These are phyloP conservation scores for Aureobasidium pullulans DNA, from an alignment of 2,329 filamentous ascomycete genomes.

Conservation along the genomic window DNA sequence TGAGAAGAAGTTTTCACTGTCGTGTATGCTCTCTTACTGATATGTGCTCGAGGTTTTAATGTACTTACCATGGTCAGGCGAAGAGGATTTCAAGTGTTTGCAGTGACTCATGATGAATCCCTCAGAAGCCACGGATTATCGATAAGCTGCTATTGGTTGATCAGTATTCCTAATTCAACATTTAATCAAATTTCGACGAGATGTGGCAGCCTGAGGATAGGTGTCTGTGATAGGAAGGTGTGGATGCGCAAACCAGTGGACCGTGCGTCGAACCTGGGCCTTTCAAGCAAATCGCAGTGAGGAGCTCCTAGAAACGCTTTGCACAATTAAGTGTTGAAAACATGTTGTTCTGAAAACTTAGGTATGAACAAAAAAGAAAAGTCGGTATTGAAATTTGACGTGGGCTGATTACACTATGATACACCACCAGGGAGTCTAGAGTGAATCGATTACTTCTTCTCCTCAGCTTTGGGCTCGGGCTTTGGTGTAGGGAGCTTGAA, in stretches of 20 bases:
- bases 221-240: background rate
- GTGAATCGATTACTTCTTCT: slow-evolving; percentile 73
- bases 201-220: background rate
- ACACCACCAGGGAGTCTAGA: slow-evolving; percentile 10
- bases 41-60: no score
- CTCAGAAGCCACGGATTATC: no score
- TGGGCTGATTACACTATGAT: slow-evolving; percentile 13
- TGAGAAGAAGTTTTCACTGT: no score
- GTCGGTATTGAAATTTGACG: slow-evolving; percentile 3
- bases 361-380: slow-evolving; percentile 12
- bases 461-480: slow-evolving; percentile 84
- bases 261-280: background rate
- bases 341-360: background rate
- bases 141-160: no score
- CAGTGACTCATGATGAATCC: no score
- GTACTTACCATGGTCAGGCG: no score
- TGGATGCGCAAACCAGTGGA: background rate
- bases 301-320: no score
- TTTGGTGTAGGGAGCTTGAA: slow-evolving; percentile 96
- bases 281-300: no score
- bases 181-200: background rate
- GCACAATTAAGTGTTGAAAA: no score
- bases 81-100: no score
- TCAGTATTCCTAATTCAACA: no score
- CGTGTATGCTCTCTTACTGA: no score